Percentiles rank a stretch among this genome's conserved stretches.
phyloP scores from a whole-genome alignment of 441 rosid species.

The Aquilaria agallochum region DNA sequence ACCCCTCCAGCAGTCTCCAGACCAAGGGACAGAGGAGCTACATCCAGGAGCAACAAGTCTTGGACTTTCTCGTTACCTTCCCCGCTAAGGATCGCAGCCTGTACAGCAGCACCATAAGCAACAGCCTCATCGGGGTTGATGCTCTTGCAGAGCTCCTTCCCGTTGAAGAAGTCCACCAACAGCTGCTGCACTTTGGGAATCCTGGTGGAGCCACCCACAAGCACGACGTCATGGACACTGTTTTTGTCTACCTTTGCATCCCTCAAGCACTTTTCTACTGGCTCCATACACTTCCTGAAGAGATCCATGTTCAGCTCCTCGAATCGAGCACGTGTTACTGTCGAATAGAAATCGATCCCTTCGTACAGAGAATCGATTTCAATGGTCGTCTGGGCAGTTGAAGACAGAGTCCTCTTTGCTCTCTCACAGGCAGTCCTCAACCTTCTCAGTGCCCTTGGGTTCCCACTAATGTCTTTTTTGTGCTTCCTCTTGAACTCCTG shows the following conservation, averaged over 20 bases:
- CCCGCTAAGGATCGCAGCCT: constrained; percentile 49
- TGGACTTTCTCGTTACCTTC: constrained; percentile 73
- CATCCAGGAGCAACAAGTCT: constrained; percentile 58
- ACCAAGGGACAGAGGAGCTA: constrained; percentile 32
- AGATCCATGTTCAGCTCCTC: constrained; percentile 66
- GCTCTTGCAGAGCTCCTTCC: constrained; percentile 62
- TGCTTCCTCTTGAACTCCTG: constrained; percentile 62
- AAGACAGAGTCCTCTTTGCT: too few relatives aligned
- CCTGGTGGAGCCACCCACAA: constrained; percentile 62
- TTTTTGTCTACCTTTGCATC: constrained; percentile 68
- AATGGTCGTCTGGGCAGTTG: too few relatives aligned
- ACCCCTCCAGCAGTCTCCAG: too few relatives aligned
- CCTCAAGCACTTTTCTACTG: constrained; percentile 60
- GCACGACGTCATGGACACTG: constrained; percentile 52
- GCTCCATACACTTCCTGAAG: constrained; percentile 65
- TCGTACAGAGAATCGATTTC: constrained; percentile 56
- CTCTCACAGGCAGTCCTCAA: constrained; percentile 35
- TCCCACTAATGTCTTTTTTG: constrained; percentile 60
- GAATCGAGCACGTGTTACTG: constrained; percentile 56
- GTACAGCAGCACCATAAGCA: constrained; percentile 62
- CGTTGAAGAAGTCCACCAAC: constrained; percentile 55
- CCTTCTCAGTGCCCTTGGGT: constrained; percentile 56
- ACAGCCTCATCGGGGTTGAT: constrained; percentile 67
- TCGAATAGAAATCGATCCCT: constrained; percentile 54
- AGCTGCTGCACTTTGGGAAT: constrained; percentile 67